A percentile compares a stretch with the other conserved stretches of the same genome.
phyloP scores from a whole-genome alignment of 1,284 basidiomycete species.

The Rhodotorula sp. region DNA sequence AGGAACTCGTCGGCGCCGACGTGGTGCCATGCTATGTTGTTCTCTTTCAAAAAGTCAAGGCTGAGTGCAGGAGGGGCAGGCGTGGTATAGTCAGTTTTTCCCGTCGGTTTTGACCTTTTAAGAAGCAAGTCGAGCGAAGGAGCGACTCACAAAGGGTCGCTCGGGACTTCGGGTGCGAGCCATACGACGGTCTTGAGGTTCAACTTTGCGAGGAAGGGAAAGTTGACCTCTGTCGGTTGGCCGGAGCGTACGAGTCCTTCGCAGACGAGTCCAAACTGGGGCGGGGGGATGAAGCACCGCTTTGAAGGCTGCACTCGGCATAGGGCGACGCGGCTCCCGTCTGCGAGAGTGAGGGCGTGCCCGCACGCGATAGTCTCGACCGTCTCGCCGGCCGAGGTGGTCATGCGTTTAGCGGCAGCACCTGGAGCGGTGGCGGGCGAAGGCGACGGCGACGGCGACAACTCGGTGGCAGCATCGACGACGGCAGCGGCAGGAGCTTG shows the following conservation, averaged over 20 bases:
- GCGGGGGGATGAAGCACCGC: conserved; percentile 50
- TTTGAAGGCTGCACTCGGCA: conserved; percentile 17
- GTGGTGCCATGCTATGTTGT: conserved; percentile 46
- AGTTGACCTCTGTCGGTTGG: conserved; percentile 57
- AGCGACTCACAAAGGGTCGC: conserved; percentile 53
- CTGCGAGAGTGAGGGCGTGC: background rate
- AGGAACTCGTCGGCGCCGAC: conserved; percentile 52
- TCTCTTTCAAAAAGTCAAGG: conserved; percentile 38
- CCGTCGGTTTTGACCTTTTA: background rate
- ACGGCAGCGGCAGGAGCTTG: background rate
- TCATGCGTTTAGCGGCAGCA: background rate
- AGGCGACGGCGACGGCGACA: background rate
- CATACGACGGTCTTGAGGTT: conserved; percentile 55
- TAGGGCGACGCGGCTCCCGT: conserved; percentile 4
- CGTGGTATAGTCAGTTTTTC: background rate
- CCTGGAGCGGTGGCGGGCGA: background rate
- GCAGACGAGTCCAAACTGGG: conserved; percentile 57
- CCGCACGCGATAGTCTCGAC: conserved; percentile 4
- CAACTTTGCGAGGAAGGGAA: conserved; percentile 57
- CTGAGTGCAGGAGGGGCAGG: conserved; percentile 3
- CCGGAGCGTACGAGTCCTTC: conserved; percentile 55
- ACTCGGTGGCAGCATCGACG: background rate
- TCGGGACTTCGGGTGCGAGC: conserved; percentile 57
- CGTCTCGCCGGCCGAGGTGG: background rate
- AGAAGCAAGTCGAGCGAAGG: background rate